Percentiles rank a stretch among this genome's conserved stretches.
Conservation (phyloP, 345 rosid species). For the Sonneratia caseolaris region DNA sequence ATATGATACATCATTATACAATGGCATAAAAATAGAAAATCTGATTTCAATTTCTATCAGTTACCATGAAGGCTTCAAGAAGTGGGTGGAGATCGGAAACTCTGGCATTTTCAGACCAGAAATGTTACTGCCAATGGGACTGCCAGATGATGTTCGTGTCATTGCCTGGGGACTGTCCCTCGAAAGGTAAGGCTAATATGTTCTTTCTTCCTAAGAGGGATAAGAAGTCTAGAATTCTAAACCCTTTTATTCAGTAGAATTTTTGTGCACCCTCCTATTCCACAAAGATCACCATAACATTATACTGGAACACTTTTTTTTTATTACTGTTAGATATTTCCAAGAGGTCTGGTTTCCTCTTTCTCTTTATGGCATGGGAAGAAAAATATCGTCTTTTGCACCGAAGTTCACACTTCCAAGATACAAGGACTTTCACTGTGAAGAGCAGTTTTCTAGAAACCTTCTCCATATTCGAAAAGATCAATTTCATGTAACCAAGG, state of each 20-base stretch:
- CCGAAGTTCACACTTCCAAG: neutral
- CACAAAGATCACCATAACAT: neutral
- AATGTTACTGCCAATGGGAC: slow-evolving; percentile 92
- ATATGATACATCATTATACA: neutral
- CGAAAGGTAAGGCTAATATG: slow-evolving; percentile 52
- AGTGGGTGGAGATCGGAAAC: slow-evolving; percentile 95
- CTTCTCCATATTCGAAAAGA: neutral
- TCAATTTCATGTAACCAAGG: neutral
- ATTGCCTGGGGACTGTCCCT: slow-evolving; percentile 98
- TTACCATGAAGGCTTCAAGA: slow-evolving; percentile 69
- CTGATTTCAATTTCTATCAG: slow-evolving; percentile 20
- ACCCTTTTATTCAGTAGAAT: neutral
- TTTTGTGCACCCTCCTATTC: neutral
- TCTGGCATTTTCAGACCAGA: slow-evolving; percentile 97
- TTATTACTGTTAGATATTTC: no score
- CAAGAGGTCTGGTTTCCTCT: neutral
- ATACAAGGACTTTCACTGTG: neutral
- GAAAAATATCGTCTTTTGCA: no score
- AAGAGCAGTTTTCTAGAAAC: neutral
- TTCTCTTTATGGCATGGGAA: neutral
- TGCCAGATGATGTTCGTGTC: slow-evolving; percentile 77
- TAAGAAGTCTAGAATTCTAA: neutral
- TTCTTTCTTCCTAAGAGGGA: neutral
- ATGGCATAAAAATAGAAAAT: neutral
- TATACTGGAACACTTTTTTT: neutral